Conservation (phyloP, 305 asterid genomes). For the Fraxinus greggii region DNA sequence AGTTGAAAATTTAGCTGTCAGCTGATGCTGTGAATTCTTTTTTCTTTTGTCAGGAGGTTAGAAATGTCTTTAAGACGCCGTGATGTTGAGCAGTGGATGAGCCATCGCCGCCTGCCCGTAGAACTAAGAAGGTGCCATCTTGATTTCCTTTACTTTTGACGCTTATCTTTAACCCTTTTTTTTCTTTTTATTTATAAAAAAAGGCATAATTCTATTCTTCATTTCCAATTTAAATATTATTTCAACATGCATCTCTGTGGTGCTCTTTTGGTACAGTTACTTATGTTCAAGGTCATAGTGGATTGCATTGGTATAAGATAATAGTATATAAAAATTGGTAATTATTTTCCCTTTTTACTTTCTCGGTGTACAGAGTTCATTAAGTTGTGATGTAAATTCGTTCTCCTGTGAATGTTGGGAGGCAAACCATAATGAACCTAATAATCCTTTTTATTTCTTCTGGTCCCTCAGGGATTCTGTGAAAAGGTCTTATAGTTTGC, state of each 20-base stretch:
- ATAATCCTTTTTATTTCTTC: neutral
- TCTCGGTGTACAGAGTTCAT: neutral
- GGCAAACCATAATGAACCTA: neutral
- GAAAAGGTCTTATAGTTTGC: neutral
- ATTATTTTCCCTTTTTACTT: neutral
- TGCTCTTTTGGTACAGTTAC: neutral
- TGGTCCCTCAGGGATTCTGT: neutral
- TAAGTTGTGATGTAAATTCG: neutral
- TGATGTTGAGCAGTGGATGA: constrained; percentile 96
- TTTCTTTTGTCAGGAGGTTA: constrained; percentile 52
- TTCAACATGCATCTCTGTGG: neutral
- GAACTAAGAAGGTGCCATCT: constrained; percentile 54
- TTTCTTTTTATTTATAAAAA: neutral
- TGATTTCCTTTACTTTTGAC: neutral
- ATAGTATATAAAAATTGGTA: neutral
- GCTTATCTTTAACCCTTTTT: neutral
- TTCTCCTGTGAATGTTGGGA: neutral
- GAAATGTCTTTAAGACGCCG: constrained; percentile 83
- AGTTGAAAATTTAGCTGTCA: neutral
- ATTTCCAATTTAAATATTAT: neutral
- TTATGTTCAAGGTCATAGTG: neutral
- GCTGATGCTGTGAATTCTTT: neutral
- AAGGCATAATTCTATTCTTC: neutral
- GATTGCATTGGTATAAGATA: neutral
- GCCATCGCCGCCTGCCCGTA: constrained; percentile 80